These are phyloP conservation scores for Lactarius sanguifluus DNA, from an alignment of 768 basidiomycete genomes.

Conservation along the genomic window DNA sequence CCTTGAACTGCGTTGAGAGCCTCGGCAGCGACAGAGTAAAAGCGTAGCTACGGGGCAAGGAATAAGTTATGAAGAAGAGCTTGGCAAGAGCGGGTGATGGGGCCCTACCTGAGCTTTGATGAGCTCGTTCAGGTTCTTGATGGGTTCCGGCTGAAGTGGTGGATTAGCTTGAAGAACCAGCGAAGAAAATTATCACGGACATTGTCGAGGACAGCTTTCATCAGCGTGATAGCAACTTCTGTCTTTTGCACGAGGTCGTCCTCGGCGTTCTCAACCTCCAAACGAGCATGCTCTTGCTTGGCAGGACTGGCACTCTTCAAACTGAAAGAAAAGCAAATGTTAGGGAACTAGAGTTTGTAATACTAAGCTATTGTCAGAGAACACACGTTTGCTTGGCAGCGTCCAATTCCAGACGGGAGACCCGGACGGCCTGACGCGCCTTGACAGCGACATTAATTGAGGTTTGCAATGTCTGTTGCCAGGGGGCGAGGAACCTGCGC, in stretches of 20 bases:
- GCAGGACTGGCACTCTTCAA: conserved; percentile 73
- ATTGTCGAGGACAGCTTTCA: conserved; percentile 99
- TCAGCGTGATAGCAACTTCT: conserved; percentile 92
- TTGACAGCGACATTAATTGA: conserved; percentile 90
- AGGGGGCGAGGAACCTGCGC: conserved; percentile 69
- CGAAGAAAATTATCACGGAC: conserved; percentile 46
- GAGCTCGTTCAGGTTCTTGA: conserved; percentile 92
- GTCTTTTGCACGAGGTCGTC: conserved; percentile 98
- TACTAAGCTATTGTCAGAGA: background rate
- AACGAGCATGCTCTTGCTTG: conserved; percentile 87
- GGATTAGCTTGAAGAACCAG: conserved; percentile 5
- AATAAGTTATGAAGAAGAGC: background rate
- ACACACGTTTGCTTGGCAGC: conserved; percentile 84
- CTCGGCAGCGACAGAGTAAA: conserved; percentile 75
- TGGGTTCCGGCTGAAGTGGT: conserved; percentile 76
- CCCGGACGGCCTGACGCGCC: conserved; percentile 79
- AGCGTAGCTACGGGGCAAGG: conserved; percentile 54
- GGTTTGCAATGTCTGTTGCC: conserved; percentile 84
- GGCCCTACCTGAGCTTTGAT: conserved; percentile 77
- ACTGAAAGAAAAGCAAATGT: conserved; percentile 40
- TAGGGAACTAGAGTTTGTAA: background rate
- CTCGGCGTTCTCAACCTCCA: conserved; percentile 91
- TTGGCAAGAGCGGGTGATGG: background rate
- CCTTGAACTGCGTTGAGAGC: conserved; percentile 79
- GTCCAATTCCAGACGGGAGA: conserved; percentile 84